Evolutionary conservation across 2,329 filamentous ascomycete species (phyloP), one percentile per base, ranked within the genome.

Genomic region (Ilyonectria destructans): DNA sequence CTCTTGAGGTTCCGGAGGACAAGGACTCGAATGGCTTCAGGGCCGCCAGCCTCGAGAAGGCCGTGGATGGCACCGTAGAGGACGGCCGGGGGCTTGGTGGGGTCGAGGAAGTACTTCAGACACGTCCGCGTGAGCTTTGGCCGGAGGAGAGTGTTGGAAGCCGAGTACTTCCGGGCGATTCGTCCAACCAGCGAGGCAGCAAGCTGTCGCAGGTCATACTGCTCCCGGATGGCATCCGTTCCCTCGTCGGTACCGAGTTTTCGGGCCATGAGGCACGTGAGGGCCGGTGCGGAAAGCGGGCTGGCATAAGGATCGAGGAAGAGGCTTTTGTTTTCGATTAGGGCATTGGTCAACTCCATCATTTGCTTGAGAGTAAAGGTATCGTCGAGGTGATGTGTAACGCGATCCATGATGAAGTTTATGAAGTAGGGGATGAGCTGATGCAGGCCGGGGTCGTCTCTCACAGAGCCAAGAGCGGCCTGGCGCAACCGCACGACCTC

Each of bases 401-500:
- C 94, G 81, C 97, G 96, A 80, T 98, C 96, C 21, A 95, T 92
- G 76, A 98, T 93, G 80, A 97, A 98, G 80, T 97, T 95, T 67
- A 97, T 92, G 76, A 98, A 98, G 82, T 99, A 99, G 0, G 96
- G 96, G 31, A 97, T 91, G 10, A 99, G 89, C 82, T 99, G 96
- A 79, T 99, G 96, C 45, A 98, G 89, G 43, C 96, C 96, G 0
- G 96, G 95, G 77, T 99, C 96, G 65, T 94, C 93, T 57, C 92
- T 88, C 26, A 99, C 89, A 29, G 94, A 97, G 59, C 93, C 92
- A 37, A 98, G 88, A 0, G 94, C 96, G 0, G 96, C 95, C 57
- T 92, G 90, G 60, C 96, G 92, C 78, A 97, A 91, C 19, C 88
- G 84, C 23, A 87, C 84, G 51, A 90, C 89, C 74, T 91, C 90